Evolutionary conservation across 140 eudicot species (phyloP).

Genomic region (Oenanthe javanica): DNA sequence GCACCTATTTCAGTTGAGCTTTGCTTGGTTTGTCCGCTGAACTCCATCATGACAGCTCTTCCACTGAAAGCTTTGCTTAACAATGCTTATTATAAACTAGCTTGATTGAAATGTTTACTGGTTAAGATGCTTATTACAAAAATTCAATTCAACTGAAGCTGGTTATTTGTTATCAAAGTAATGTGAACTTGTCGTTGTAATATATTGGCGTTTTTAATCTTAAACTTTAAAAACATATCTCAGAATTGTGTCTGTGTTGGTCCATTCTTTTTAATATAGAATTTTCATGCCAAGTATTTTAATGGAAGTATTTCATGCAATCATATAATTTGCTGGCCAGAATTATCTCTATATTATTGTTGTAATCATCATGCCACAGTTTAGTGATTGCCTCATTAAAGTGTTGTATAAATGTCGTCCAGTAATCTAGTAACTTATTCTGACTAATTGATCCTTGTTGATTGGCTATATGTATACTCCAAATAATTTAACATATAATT

Average conservation of each 20-base stretch:
- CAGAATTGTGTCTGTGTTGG: neutral
- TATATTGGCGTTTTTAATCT: neutral
- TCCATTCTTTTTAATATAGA: neutral
- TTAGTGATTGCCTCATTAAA: neutral
- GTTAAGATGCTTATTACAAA: neutral
- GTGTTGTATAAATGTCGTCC: neutral
- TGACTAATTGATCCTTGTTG: neutral
- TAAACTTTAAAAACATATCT: neutral
- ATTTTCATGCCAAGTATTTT: neutral
- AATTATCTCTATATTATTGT: neutral
- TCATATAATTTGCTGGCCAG: too few species aligned
- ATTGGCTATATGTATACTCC: neutral
- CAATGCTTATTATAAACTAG: neutral
- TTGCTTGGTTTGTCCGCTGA: neutral
- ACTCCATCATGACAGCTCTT: neutral
- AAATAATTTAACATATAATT: neutral
- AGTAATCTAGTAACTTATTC: neutral
- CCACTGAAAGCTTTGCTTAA: neutral
- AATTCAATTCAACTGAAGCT: neutral
- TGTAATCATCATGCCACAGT: constrained; percentile 1
- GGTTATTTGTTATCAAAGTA: neutral
- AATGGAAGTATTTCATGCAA: neutral
- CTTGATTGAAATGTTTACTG: neutral
- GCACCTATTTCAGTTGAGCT: neutral
- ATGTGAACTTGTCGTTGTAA: neutral